Percentiles rank a stretch among this genome's conserved stretches.
Conservation (phyloP, 148 eudicot species). For the Amaranthus palmeri region DNA sequence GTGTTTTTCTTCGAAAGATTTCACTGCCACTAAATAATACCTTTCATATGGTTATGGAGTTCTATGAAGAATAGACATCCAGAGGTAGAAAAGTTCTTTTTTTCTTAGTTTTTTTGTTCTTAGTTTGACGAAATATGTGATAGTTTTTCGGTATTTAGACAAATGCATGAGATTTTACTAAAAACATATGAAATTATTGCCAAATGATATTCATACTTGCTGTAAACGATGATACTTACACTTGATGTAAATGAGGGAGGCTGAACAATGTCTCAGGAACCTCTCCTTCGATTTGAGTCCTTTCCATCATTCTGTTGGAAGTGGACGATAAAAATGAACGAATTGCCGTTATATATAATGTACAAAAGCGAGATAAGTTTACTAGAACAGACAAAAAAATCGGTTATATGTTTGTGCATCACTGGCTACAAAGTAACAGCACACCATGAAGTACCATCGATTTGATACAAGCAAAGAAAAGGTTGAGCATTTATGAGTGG, state of each 20-base stretch:
- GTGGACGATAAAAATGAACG: not conserved
- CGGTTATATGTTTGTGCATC: not conserved
- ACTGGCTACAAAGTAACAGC: not conserved
- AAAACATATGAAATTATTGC: too few relatives aligned
- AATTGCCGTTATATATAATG: not conserved
- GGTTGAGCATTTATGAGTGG: not conserved
- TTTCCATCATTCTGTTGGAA: slow-evolving; percentile 47
- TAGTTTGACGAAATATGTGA: not conserved
- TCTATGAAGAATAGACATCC: too few relatives aligned
- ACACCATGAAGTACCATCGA: not conserved
- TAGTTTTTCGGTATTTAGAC: too few relatives aligned
- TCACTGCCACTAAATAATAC: too few relatives aligned
- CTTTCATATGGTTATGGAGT: too few relatives aligned
- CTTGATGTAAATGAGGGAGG: slow-evolving; percentile 52
- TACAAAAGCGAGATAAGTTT: not conserved
- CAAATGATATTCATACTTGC: not conserved
- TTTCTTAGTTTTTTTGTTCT: not conserved
- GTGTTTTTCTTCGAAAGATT: too few relatives aligned
- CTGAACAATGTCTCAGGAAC: slow-evolving; percentile 45
- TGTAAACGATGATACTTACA: slow-evolving; percentile 39
- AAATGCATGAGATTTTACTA: too few relatives aligned
- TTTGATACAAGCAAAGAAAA: not conserved
- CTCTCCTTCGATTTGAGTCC: slow-evolving; percentile 36
- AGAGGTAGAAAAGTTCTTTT: not conserved
- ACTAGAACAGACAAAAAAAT: not conserved